A percentile compares a stretch with the other conserved stretches of the same genome.
Conservation (phyloP, 495 filamentous ascomycete species). For the Daldinia caldariorum region DNA sequence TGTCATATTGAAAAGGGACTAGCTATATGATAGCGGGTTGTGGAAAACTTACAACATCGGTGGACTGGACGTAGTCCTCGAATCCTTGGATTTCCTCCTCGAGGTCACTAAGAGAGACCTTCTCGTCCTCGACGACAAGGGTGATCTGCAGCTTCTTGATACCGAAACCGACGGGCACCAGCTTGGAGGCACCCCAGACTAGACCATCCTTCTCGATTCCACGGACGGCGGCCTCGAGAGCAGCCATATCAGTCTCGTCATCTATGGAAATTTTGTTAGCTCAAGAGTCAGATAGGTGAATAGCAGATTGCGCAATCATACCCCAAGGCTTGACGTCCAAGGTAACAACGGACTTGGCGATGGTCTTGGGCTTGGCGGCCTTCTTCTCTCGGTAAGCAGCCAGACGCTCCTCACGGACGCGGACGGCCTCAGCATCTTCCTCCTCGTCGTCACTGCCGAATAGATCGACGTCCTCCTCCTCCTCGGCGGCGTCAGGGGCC, state of each 20-base stretch:
- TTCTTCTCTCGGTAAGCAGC: slow-evolving; percentile 98
- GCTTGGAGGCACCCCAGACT: slow-evolving; percentile 92
- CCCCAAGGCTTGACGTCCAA: slow-evolving; percentile 99
- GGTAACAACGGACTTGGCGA: slow-evolving; percentile 94
- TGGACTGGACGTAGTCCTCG: slow-evolving; percentile 97
- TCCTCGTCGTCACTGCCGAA: slow-evolving; percentile 92
- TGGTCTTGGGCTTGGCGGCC: slow-evolving; percentile 86
- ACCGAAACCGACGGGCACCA: slow-evolving; percentile 91
- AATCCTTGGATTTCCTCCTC: slow-evolving; percentile 81
- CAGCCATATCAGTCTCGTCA: slow-evolving; percentile 90
- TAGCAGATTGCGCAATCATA: slow-evolving; percentile 58
- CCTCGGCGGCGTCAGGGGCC: slow-evolving; percentile 80
- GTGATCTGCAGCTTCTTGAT: slow-evolving; percentile 99
- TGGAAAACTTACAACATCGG: slow-evolving; percentile 74
- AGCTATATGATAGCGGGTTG: background rate
- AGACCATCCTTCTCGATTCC: slow-evolving; percentile 92
- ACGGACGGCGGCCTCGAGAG: slow-evolving; percentile 84
- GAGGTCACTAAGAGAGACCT: slow-evolving; percentile 87
- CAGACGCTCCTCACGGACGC: slow-evolving; percentile 84
- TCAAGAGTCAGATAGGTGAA: slow-evolving; percentile 4
- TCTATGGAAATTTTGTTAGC: slow-evolving; percentile 58
- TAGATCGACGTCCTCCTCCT: slow-evolving; percentile 87
- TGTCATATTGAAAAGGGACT: background rate
- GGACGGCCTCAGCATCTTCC: slow-evolving; percentile 86
- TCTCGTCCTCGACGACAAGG: slow-evolving; percentile 96